Base-by-base conservation (phyloP, 192 early-diverging fungal genomes). In the Rhizophagus clarus region DNA sequence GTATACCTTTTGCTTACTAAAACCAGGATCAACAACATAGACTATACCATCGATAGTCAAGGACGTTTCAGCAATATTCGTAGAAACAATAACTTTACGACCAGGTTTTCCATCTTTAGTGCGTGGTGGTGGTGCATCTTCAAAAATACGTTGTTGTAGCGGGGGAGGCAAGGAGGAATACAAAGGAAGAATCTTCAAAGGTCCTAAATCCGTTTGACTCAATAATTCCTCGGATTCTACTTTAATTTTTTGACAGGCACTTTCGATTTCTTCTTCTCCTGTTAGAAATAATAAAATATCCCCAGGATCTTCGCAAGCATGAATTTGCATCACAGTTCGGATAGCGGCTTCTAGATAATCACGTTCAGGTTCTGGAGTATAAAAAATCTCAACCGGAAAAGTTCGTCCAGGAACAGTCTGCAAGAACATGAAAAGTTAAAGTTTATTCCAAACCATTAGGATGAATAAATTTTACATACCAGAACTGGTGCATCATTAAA, bases 1-100 rank as follows among this genome's bases (percentile, higher is more conserved):
- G 86, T 98, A 99, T 31, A 98, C 96, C 85, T 98, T 99, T 85
- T 99, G 97, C 81, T 99, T 99, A n/a, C 97, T 92, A 81, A 99
- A 98, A 11, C 97, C 98, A 61, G 96, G 96, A 81, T 99, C 98
- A 76, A 99, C 94, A 51, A 99, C 98, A 84, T 99, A 99, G 14
- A 98, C 97, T 74, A 99, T 97, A 80, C 97, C 97, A 83, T 99
- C 97, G 67, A 99, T 99, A 3, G 98, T 99, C 77, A 99, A 88
- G 0, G 95, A 97, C 1, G 98, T 99, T 86, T 99, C 97, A 40
- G 98, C 97, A 83, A 99, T 89, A 82, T 98, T 99, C 28, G 98
- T 99, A 0, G 97, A 97, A 5, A 99, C 93, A 26, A 99, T 95
- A 63, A 96, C 87, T 83, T 99, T 99, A 75, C 98, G 93, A n/a